Base-by-base conservation (phyloP, 2,329 filamentous ascomycete genomes). In the Colletotrichum theobromicola region DNA sequence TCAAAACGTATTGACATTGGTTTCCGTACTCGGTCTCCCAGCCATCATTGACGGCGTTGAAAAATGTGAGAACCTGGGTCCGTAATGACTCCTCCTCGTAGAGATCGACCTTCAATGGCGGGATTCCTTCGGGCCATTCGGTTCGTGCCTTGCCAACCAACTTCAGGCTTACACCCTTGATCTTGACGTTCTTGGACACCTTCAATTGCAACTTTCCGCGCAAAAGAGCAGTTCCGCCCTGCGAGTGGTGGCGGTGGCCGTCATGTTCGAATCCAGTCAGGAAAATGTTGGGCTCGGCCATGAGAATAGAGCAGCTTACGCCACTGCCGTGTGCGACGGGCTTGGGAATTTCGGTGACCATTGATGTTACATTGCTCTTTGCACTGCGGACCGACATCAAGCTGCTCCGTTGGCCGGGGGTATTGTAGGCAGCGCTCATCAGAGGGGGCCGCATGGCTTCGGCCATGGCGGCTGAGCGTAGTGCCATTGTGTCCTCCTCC, bases 51-150 rank as follows among this genome's bases (percentile, higher is more conserved):
- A 90, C 86, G 62, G 94, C 93, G 80, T 98, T 97, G 88, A 98
- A 99, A 82, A 98, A 98, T 0, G 94, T 96, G 84, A 95, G 92
- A 21, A 92, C 96, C 80, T 98, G 96, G 53, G 94, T 96, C 84
- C 97, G 93, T 74, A 98, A 89, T 5, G 93, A 94, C 78, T 97
- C 94, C 76, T 95, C 94, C 81, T 98, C 95, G 79, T 92, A 93
- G 67, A 95, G 92, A 53, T 98, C 94, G 2, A 93, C 90, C 83
- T 98, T 98, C 72, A 93, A 90, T 0, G 96, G 95, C 4, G 97
- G 96, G 34, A 98, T 97, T 65, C 95, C 95, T 86, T 98, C 97
- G 18, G 97, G 96, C 97, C 97, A 99, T 81, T 98, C 95, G 2
- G 97, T 98, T 77, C 94, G 91, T 4, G 95, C 95, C 81, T 92